A percentile compares a stretch with the other conserved stretches of the same genome.
Evolutionary conservation across 1,284 basidiomycete genomes (phyloP).

Genomic region (Ustilago vetiveriae): DNA sequence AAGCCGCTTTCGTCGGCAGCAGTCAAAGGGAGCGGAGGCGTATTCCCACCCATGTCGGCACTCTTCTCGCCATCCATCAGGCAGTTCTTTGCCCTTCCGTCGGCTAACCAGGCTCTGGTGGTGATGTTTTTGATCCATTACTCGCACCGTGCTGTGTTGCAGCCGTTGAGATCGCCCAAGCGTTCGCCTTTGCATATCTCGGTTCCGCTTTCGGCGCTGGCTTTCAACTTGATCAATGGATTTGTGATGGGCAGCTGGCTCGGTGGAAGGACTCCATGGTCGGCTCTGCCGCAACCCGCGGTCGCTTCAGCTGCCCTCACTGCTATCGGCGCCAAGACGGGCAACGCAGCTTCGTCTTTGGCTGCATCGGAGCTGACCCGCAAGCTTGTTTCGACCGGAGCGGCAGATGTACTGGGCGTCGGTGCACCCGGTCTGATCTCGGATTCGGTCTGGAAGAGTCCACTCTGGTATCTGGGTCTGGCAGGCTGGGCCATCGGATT

Average conservation of each 20-base stretch:
- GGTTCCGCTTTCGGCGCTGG: conserved; percentile 73
- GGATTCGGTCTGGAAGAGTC: conserved; percentile 59
- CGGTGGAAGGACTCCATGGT: conserved; percentile 47
- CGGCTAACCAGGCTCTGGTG: conserved; percentile 73
- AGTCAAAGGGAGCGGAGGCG: conserved; percentile 12
- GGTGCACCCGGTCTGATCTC: conserved; percentile 40
- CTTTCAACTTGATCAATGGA: conserved; percentile 81
- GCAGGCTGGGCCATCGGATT: conserved; percentile 77
- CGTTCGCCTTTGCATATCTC: conserved; percentile 79
- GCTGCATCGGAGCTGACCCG: conserved; percentile 22
- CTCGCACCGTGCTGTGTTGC: conserved; percentile 81
- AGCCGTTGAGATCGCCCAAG: conserved; percentile 81
- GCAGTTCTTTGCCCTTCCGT: conserved; percentile 64
- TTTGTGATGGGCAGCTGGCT: conserved; percentile 75
- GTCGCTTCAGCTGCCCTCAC: conserved; percentile 59
- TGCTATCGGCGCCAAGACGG: conserved; percentile 9
- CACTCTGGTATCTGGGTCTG: conserved; percentile 75
- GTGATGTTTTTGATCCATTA: conserved; percentile 80
- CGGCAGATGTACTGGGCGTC: conserved; percentile 23
- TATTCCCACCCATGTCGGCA: conserved; percentile 19
- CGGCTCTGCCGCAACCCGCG: conserved; percentile 55
- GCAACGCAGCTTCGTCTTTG: conserved; percentile 4
- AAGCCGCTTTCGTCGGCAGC: conserved; percentile 69
- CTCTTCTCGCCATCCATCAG: conserved; percentile 59
- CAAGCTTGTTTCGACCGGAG: conserved; percentile 25